Evolutionary conservation across 768 basidiomycete species (phyloP).

Genomic region (Crucibulum laeve): DNA sequence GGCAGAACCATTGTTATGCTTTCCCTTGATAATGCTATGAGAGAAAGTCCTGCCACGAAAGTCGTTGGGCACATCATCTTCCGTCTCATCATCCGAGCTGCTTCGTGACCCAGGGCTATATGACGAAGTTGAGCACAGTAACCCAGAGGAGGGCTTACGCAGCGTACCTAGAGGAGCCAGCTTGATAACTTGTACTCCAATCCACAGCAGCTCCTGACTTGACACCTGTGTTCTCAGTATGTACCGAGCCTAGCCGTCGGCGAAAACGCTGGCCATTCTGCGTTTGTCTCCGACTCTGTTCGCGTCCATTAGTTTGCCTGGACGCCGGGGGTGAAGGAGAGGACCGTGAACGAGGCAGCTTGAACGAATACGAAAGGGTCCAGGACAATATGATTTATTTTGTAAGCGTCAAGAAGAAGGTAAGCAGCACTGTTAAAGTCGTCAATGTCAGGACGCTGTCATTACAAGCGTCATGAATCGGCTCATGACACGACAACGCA

Average conservation of each 20-base stretch:
- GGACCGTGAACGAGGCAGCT: constrained; percentile 76
- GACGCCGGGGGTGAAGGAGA: constrained; percentile 71
- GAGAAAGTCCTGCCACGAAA: constrained; percentile 41
- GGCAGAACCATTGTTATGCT: background rate
- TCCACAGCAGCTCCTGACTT: constrained; percentile 37
- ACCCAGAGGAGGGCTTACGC: background rate
- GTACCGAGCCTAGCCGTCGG: constrained; percentile 26
- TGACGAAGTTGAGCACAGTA: background rate
- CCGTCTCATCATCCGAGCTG: constrained; percentile 57
- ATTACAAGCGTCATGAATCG: too few species aligned
- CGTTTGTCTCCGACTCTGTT: constrained; percentile 33
- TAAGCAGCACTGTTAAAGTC: too few species aligned
- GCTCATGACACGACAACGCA: too few species aligned
- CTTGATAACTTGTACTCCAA: constrained; percentile 87
- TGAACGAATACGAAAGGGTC: constrained; percentile 25
- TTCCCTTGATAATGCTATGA: constrained; percentile 6
- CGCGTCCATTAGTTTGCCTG: constrained; percentile 49
- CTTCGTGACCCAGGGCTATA: constrained; percentile 47
- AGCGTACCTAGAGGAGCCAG: constrained; percentile 73
- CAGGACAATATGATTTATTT: too few species aligned
- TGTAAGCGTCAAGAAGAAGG: too few species aligned
- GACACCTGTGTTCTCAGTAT: constrained; percentile 14
- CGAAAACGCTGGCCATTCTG: constrained; percentile 30
- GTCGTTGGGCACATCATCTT: constrained; percentile 35
- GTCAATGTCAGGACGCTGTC: too few species aligned